phyloP scores from a whole-genome alignment of 345 rosid species.

The Gossypium australe region DNA sequence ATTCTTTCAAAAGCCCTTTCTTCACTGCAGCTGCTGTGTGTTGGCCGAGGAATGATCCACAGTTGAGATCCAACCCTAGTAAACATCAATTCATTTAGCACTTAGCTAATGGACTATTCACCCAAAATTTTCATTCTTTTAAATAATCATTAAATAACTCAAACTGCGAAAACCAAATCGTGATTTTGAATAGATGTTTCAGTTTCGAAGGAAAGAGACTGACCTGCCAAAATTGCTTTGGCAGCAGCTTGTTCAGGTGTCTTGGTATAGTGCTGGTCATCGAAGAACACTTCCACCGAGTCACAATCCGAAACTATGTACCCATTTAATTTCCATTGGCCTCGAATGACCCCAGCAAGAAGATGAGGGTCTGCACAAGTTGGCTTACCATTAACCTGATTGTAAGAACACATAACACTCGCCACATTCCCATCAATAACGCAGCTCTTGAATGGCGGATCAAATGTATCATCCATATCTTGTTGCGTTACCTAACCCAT shows the following conservation, averaged over 20 bases:
- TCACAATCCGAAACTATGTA: constrained; percentile 89
- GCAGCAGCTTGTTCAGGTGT: constrained; percentile 94
- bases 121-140: too few relatives aligned
- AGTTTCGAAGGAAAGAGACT: neutral
- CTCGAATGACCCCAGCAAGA: constrained; percentile 63
- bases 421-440: constrained; percentile 90
- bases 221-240: constrained; percentile 56
- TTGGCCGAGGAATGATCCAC: constrained; percentile 70
- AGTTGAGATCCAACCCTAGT: constrained; percentile 74
- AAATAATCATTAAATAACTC: too few relatives aligned
- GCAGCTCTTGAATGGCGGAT: constrained; percentile 93
- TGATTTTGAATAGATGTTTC: neutral
- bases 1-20: constrained; percentile 49
- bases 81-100: neutral
- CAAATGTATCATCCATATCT: constrained; percentile 88
- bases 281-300: constrained; percentile 58
- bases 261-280: constrained; percentile 68
- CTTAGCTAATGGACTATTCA: too few relatives aligned
- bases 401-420: constrained; percentile 96
- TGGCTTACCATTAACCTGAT: constrained; percentile 83
- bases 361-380: constrained; percentile 85
- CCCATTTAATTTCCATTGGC: constrained; percentile 89
- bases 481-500: constrained; percentile 66
- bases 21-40: constrained; percentile 79
- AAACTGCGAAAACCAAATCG: too few relatives aligned